These are phyloP conservation scores for Colletotrichum graminicola DNA, from an alignment of 2,329 filamentous ascomycete species.

Conservation along the genomic window DNA sequence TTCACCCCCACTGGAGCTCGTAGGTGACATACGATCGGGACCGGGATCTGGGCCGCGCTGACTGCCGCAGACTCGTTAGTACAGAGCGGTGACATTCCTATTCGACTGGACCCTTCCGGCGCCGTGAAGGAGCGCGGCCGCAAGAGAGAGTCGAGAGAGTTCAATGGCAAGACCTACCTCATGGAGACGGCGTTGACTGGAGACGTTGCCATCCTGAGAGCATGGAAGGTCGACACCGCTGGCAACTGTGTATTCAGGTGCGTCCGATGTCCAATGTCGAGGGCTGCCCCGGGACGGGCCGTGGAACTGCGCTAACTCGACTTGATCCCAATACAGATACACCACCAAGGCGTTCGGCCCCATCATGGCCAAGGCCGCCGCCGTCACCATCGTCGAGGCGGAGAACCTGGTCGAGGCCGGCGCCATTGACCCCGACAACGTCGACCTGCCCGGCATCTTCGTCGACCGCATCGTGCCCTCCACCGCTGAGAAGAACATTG, in stretches of 20 bases:
- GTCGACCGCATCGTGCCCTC: conserved; percentile 85
- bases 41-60: background rate
- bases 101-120: conserved; percentile 70
- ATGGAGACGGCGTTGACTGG: conserved; percentile 83
- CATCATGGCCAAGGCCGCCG: conserved; percentile 85
- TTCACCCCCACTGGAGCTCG: conserved; percentile 81
- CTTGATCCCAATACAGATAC: conserved; percentile 57
- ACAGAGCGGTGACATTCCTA: conserved; percentile 76
- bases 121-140: conserved; percentile 73
- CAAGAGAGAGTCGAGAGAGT: conserved; percentile 78
- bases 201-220: conserved; percentile 82
- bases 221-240: conserved; percentile 80
- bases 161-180: conserved; percentile 78
- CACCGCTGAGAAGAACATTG: conserved; percentile 78
- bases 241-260: conserved; percentile 85
- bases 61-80: conserved; percentile 67
- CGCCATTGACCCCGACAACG: conserved; percentile 77
- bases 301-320: background rate
- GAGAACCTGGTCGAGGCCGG: conserved; percentile 85
- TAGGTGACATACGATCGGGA: conserved; percentile 51
- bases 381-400: conserved; percentile 83
- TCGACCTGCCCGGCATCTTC: conserved; percentile 86
- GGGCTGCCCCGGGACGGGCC: background rate
- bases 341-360: conserved; percentile 81
- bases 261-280: conserved; percentile 29